Evolutionary conservation across 2,329 filamentous ascomycete species (phyloP), one percentile per base, ranked within the genome.

Genomic region (Claviceps sp.): DNA sequence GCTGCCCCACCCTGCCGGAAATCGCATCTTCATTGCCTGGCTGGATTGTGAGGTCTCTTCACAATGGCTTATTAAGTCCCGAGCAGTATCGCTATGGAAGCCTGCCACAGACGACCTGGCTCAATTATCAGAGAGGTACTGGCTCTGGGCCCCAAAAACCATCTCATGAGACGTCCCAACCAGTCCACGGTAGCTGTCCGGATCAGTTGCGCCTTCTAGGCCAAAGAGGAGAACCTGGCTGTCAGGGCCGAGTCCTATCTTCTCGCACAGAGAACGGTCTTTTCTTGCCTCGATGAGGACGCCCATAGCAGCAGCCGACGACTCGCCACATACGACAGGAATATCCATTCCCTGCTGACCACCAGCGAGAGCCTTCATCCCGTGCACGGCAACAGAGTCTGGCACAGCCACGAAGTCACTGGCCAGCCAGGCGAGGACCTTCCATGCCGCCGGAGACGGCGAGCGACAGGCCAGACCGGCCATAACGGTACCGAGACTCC

Each of bases 331-430:
- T 1, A 57, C 56, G 1, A 57, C 22, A 8, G 56, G 54, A 5
- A 56, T 24, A 24, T 57, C 56, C 5, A 49, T 51, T 26, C 26
- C 19, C 14, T 19, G 48, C 10, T 6, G 37, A 3, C 51, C 54
- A 10, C 2, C 47, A 26, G 54, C 56, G n/a, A 57, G 37, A 4
- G 26, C 52, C n/a, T 51, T 56, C 56, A 57, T 57, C 10, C 56
- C 54, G 4, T 46, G 16, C 3, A 56, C 42, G 4, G 56, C 56
- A 10, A 50, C 41, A 1, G 30, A 43, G 40, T 57, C 56, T 5
- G 54, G 51, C 4, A 57, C 54, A 0, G 56, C 43, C 11, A 57
- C 7, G 30, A 57, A 57, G 44, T 57, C 56, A 17, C 56, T 57
- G 2, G 56, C 22, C 4, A 57, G 51, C 56, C 56, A 57, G 5